Base-by-base conservation (phyloP, 2,329 filamentous ascomycete genomes). In the Ascochyta lentis region DNA sequence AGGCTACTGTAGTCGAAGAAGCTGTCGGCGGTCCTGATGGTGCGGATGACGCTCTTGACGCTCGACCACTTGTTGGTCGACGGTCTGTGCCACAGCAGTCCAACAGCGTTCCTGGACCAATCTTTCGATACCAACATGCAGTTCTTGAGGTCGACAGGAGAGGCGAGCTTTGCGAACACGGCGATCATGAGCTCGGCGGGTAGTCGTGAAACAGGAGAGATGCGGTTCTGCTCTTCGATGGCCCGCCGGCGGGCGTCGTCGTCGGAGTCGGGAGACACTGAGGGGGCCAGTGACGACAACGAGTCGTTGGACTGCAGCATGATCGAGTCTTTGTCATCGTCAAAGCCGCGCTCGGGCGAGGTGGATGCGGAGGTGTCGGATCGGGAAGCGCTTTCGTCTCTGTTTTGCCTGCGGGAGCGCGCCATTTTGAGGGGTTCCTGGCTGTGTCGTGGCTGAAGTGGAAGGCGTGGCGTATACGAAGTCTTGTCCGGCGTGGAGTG, bases 151-250 rank as follows among this genome's bases (percentile, higher is more conserved):
- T 99, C 94, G 40, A 82, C 79, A 2, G 92, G 84, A 12, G 84
- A 86, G 68, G 83, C 88, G 54, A 99, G 85, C 76, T 92, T 95
- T 33, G 90, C 83, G 77, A 99, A 97, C 69, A 98, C 89, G 76
- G 88, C 86, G 70, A 99, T 97, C 72, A 98, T 87, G 59, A 99
- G 90, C 81, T 99, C 95, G 75, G 93, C 94, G 35, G 95, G 95
- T 33, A 99, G 83, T 54, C 90, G 87, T 65, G 90, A 89, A 57
- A 97, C 88, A 43, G 93, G 92, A n/a, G 89, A 87, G 49, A 88
- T 78, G 68, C 89, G 90, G 68, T 84, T 83, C 64, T 86, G 81
- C 70, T 89, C 86, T 65, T 87, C 85, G 66, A 83, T 83, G 61
- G 78, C 77, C 10, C 76, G 73, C 53, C 64, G 74, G 57, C 75